Percentiles rank a stretch among this genome's conserved stretches.
Conservation (phyloP, 306 rosid species). For the Myrica gale region DNA sequence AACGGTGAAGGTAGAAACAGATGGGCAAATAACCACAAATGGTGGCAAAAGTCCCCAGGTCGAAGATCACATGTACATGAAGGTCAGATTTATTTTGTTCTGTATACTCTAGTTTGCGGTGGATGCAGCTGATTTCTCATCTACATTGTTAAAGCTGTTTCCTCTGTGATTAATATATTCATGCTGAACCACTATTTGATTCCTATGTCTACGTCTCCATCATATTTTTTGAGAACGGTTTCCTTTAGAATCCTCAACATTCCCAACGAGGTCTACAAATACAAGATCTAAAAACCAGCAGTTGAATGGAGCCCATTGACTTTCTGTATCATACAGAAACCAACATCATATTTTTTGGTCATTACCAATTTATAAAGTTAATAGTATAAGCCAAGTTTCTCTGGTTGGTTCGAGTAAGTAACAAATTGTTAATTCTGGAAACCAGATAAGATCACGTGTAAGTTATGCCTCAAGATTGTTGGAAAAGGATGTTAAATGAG, state of each 20-base stretch:
- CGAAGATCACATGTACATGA: slow-evolving; percentile 70
- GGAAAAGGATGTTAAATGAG: slow-evolving; percentile 6
- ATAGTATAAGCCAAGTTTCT: slow-evolving; percentile 7
- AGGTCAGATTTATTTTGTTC: slow-evolving; percentile 42
- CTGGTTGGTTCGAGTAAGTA: slow-evolving; percentile 15
- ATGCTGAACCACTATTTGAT: background rate
- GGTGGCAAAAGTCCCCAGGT: slow-evolving; percentile 36
- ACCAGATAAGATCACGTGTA: slow-evolving; percentile 1
- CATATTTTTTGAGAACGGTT: background rate
- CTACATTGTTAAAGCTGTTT: background rate
- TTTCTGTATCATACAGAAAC: background rate
- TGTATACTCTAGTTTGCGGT: background rate
- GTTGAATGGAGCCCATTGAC: background rate
- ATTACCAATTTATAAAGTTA: slow-evolving; percentile 8
- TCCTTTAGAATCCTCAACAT: background rate
- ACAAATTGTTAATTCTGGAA: background rate
- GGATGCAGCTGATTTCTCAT: background rate
- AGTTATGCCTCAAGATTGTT: slow-evolving; percentile 4
- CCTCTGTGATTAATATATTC: background rate
- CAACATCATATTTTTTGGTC: background rate
- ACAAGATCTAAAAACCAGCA: background rate
- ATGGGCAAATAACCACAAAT: slow-evolving; percentile 40
- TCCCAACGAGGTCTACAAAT: background rate
- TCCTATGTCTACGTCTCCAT: background rate
- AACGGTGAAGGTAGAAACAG: slow-evolving; percentile 67